Percentiles rank a stretch among this genome's conserved stretches.
Evolutionary conservation across 352 stramenopile species (phyloP).

Genomic region (Albugo laibachii): DNA sequence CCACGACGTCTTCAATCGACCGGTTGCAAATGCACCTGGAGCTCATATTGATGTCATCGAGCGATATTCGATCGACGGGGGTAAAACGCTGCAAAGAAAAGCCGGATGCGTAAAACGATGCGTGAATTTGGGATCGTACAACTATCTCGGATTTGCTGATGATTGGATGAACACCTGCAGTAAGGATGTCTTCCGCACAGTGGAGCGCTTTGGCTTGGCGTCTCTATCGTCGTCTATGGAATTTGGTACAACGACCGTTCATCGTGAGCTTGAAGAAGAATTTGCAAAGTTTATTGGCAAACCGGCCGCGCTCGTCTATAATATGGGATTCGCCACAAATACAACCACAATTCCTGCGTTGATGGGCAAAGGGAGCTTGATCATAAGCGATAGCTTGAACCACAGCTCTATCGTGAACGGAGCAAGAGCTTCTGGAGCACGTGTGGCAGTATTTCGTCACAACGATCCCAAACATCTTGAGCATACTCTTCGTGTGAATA

Average conservation of each 20-base stretch:
- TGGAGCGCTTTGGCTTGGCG: slow-evolving; percentile 77
- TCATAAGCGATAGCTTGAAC: slow-evolving; percentile 96
- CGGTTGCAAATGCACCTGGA: slow-evolving; percentile 38
- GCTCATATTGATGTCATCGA: slow-evolving; percentile 91
- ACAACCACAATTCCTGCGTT: slow-evolving; percentile 92
- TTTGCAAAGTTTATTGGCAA: slow-evolving; percentile 94
- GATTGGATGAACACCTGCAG: slow-evolving; percentile 96
- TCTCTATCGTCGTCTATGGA: slow-evolving; percentile 48
- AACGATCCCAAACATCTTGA: slow-evolving; percentile 91
- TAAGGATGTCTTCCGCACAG: slow-evolving; percentile 71
- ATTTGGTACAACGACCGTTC: slow-evolving; percentile 76
- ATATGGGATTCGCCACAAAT: slow-evolving; percentile 99
- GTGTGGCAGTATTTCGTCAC: slow-evolving; percentile 92
- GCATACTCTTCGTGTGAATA: slow-evolving; percentile 57
- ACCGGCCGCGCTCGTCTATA: slow-evolving; percentile 91
- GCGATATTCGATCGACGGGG: slow-evolving; percentile 66
- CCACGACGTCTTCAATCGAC: slow-evolving; percentile 78
- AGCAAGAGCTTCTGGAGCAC: slow-evolving; percentile 77
- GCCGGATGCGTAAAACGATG: slow-evolving; percentile 55
- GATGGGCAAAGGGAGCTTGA: slow-evolving; percentile 83
- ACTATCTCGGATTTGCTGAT: slow-evolving; percentile 99
- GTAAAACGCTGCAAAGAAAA: slow-evolving; percentile 65
- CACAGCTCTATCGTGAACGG: slow-evolving; percentile 98
- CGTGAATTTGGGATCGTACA: slow-evolving; percentile 98
- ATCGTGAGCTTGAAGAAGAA: slow-evolving; percentile 84